A percentile compares a stretch with the other conserved stretches of the same genome.
Conservation (phyloP, 306 rosid species). For the Vigna radiata region DNA sequence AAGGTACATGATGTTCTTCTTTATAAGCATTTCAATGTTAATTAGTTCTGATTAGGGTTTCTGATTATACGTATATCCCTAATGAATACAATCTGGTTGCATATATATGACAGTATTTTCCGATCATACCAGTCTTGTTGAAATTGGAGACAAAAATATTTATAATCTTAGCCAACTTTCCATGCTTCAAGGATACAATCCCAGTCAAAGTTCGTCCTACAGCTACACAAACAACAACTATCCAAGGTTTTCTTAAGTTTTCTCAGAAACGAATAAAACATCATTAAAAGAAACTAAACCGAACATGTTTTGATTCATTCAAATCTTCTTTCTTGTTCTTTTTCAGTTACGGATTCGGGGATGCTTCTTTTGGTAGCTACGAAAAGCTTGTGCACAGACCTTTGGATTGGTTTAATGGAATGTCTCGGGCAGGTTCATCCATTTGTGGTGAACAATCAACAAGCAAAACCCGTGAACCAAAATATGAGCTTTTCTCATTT, state of each 20-base stretch:
- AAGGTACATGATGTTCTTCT: slow-evolving; percentile 52
- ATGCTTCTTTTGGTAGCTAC: slow-evolving; percentile 48
- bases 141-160: slow-evolving; percentile 67
- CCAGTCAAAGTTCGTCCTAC: slow-evolving; percentile 50
- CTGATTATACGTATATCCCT: not conserved
- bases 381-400: slow-evolving; percentile 47
- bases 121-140: slow-evolving; percentile 60
- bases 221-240: slow-evolving; percentile 46
- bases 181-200: slow-evolving; percentile 73
- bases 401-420: slow-evolving; percentile 35
- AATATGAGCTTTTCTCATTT: slow-evolving; percentile 49
- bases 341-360: slow-evolving; percentile 47
- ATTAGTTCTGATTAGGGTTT: slow-evolving; percentile 41
- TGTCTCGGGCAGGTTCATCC: slow-evolving; percentile 34
- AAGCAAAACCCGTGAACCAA: slow-evolving; percentile 49
- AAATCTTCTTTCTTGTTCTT: not conserved
- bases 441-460: slow-evolving; percentile 45
- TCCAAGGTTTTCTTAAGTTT: not conserved
- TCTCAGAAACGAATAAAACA: not conserved
- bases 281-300: not conserved
- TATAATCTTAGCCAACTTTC: slow-evolving; percentile 78
- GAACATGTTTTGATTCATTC: not conserved
- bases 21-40: not conserved
- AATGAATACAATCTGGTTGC: not conserved
- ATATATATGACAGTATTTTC: slow-evolving; percentile 47